Evolutionary conservation across 805 yeast genomes (phyloP).

Genomic region (Phaffomyces opuntiae): DNA sequence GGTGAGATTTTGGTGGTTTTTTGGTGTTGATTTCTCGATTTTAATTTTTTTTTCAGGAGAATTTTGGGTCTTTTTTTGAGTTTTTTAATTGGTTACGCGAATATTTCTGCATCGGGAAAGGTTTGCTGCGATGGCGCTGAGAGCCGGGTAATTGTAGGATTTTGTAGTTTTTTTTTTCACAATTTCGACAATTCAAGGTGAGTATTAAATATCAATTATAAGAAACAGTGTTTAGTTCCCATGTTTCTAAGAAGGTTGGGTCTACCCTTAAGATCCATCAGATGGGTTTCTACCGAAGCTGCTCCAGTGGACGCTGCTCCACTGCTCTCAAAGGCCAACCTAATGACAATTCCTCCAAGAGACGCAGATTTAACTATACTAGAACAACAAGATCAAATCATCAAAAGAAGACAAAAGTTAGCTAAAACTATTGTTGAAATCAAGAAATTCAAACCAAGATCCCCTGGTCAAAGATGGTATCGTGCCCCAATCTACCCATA

Average conservation of each 20-base stretch:
- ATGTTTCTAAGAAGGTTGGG: conserved; percentile 3
- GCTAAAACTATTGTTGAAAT: conserved; percentile 63
- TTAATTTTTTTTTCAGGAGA: background rate
- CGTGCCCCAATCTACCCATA: conserved; percentile 82
- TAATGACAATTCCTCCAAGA: conserved; percentile 35
- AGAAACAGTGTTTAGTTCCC: background rate
- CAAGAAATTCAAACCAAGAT: conserved; percentile 70
- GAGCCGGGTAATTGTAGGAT: background rate
- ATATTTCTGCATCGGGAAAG: background rate
- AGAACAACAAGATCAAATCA: conserved; percentile 71
- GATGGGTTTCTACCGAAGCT: conserved; percentile 4
- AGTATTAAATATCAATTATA: background rate
- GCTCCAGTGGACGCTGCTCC: conserved; percentile 1
- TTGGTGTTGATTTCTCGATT: background rate
- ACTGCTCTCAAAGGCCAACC: conserved; percentile 9
- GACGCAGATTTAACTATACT: conserved; percentile 54
- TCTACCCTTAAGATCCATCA: background rate
- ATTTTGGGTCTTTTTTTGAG: conserved; percentile 3
- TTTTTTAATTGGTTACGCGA: conserved; percentile 7
- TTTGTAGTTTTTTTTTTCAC: background rate
- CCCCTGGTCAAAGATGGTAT: conserved; percentile 87
- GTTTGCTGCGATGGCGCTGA: background rate
- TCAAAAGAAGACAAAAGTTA: conserved; percentile 65
- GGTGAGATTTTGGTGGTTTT: background rate
- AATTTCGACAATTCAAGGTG: background rate